phyloP scores from a whole-genome alignment of 164 flowering plant genomes.

The Tinospora cordifolia region DNA sequence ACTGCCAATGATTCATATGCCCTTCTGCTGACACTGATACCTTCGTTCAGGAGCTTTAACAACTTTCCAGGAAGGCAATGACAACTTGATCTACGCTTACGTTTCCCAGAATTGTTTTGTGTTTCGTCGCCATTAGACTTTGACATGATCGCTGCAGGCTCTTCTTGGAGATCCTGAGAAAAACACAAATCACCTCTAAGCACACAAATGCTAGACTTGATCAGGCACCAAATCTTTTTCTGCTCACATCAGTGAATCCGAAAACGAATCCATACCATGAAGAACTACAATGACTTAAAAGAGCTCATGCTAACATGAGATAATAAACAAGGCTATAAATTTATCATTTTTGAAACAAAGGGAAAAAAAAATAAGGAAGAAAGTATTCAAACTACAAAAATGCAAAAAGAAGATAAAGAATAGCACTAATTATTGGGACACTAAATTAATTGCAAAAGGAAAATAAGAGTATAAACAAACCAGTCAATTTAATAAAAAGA shows the following conservation, averaged over 20 bases:
- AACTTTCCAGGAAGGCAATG: conserved; percentile 43
- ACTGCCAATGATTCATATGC: conserved; percentile 64
- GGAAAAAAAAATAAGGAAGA: neutral
- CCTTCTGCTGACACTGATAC: conserved; percentile 24
- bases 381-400: neutral
- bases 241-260: neutral
- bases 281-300: too few species aligned
- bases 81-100: conserved; percentile 27
- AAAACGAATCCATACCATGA: neutral
- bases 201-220: neutral
- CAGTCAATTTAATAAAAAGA: too few species aligned
- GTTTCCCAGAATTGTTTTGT: conserved; percentile 17
- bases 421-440: too few species aligned
- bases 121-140: conserved; percentile 19
- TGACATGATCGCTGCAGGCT: conserved; percentile 17
- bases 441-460: too few species aligned
- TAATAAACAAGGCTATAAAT: neutral
- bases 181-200: conserved; percentile 1
- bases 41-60: conserved; percentile 37
- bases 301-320: neutral
- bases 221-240: neutral
- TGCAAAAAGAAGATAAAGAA: neutral
- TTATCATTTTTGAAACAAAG: neutral
- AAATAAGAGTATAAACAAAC: too few species aligned
- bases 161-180: conserved; percentile 27